Conservation (phyloP, 805 yeast genomes). For the Cyberlindnera xishuangbannaensis region DNA sequence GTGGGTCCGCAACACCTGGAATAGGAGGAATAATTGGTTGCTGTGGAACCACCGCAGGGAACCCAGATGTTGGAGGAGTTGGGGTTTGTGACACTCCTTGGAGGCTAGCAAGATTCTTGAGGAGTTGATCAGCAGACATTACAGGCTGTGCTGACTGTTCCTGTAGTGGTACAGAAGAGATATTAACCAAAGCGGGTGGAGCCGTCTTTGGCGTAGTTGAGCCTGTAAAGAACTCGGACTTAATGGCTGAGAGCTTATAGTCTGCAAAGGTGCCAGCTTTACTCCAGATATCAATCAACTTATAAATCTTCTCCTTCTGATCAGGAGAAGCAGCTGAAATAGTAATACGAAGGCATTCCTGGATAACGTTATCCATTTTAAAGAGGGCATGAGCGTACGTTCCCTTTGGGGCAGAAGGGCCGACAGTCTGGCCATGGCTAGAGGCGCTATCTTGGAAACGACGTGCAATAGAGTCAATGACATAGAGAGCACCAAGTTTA, state of each 20-base stretch:
- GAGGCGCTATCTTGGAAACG: conserved; percentile 73
- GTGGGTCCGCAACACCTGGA: conserved; percentile 1
- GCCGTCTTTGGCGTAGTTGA: conserved; percentile 65
- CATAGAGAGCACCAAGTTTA: conserved; percentile 86
- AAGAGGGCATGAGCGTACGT: conserved; percentile 69
- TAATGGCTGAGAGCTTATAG: conserved; percentile 47
- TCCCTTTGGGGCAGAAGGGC: conserved; percentile 54
- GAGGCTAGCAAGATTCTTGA: conserved; percentile 64
- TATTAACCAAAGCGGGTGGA: conserved; percentile 12
- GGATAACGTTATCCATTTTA: conserved; percentile 59
- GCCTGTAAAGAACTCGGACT: conserved; percentile 47
- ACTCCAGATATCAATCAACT: conserved; percentile 90
- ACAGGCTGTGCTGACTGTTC: conserved; percentile 23
- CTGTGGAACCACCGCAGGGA: not conserved
- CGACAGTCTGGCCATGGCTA: conserved; percentile 43
- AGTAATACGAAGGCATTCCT: conserved; percentile 57
- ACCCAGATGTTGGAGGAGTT: conserved; percentile 4
- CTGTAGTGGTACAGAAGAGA: conserved; percentile 32
- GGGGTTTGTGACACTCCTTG: conserved; percentile 4
- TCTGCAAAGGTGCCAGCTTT: conserved; percentile 72
- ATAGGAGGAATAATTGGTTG: not conserved
- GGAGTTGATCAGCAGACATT: conserved; percentile 53
- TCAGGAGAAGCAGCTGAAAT: conserved; percentile 48
- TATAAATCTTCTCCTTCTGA: conserved; percentile 68
- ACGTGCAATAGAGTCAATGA: conserved; percentile 88